Evolutionary conservation across 345 rosid genomes (phyloP).

Genomic region (Salix purpurea): DNA sequence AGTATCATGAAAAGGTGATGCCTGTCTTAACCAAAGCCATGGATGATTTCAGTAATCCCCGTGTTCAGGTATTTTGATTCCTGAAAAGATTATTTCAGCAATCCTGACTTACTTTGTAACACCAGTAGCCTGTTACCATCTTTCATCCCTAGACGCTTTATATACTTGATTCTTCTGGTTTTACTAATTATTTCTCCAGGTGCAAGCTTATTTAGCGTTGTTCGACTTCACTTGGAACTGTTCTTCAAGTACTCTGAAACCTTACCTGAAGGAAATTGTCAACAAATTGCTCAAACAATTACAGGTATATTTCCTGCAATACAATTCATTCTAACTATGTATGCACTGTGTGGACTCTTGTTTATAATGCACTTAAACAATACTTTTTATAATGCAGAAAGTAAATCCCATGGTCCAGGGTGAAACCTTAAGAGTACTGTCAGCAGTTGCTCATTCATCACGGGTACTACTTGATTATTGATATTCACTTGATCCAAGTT

Average conservation of each 20-base stretch:
- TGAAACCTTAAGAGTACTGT: not conserved
- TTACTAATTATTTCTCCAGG: not conserved
- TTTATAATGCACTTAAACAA: not conserved
- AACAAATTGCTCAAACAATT: not conserved
- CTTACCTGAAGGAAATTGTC: conserved; percentile 4
- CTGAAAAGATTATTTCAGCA: not conserved
- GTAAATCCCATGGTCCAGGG: not conserved
- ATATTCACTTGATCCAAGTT: too few relatives aligned
- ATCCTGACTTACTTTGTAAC: not conserved
- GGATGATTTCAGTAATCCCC: conserved; percentile 2
- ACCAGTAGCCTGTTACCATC: not conserved
- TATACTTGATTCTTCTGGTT: not conserved
- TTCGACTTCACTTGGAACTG: not conserved
- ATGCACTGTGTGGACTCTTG: not conserved
- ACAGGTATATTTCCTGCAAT: not conserved
- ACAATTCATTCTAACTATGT: not conserved
- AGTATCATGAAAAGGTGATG: not conserved
- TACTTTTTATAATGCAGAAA: not conserved
- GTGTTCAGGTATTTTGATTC: conserved; percentile 1
- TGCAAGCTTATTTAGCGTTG: not conserved
- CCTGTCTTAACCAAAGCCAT: conserved; percentile 2
- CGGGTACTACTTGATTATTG: not conserved
- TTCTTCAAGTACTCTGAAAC: conserved; percentile 1
- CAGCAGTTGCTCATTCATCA: conserved; percentile 4
- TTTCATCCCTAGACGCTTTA: not conserved